Conservation (phyloP, 140 eudicot species). For the Cichorium intybus region DNA sequence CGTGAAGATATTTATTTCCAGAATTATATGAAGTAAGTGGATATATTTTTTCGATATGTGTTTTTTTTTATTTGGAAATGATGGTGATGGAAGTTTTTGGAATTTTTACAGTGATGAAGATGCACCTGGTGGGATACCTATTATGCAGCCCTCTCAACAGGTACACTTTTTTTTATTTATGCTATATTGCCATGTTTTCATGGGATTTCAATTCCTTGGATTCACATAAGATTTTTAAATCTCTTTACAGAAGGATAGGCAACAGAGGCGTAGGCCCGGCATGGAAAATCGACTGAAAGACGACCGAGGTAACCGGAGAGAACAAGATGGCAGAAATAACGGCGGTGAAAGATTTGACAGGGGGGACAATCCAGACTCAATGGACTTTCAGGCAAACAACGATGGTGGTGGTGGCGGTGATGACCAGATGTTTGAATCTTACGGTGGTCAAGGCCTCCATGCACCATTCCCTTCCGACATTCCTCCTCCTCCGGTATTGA, state of each 20-base stretch:
- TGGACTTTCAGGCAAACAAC: constrained; percentile 52
- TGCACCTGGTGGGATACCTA: constrained; percentile 96
- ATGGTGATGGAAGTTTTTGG: constrained; percentile 7
- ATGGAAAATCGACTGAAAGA: constrained; percentile 63
- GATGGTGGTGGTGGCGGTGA: constrained; percentile 58
- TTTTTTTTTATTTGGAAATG: not conserved
- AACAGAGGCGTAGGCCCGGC: constrained; percentile 67
- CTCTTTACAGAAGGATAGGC: constrained; percentile 71
- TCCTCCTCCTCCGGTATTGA: constrained; percentile 90
- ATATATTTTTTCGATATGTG: not conserved
- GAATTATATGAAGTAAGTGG: constrained; percentile 82
- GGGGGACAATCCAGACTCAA: constrained; percentile 64
- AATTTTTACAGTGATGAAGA: constrained; percentile 66
- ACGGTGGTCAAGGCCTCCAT: constrained; percentile 71
- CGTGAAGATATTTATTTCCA: constrained; percentile 89
- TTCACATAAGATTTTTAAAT: not conserved
- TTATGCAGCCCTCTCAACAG: constrained; percentile 78
- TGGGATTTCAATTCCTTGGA: not conserved
- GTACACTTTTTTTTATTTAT: constrained; percentile 32
- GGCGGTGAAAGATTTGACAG: constrained; percentile 71
- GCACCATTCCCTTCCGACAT: constrained; percentile 80
- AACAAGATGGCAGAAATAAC: constrained; percentile 61
- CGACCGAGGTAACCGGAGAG: constrained; percentile 68
- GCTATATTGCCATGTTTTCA: not conserved
- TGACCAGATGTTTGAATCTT: constrained; percentile 80